Conservation (phyloP, 768 basidiomycete species). For the Heimioporus sp. region DNA sequence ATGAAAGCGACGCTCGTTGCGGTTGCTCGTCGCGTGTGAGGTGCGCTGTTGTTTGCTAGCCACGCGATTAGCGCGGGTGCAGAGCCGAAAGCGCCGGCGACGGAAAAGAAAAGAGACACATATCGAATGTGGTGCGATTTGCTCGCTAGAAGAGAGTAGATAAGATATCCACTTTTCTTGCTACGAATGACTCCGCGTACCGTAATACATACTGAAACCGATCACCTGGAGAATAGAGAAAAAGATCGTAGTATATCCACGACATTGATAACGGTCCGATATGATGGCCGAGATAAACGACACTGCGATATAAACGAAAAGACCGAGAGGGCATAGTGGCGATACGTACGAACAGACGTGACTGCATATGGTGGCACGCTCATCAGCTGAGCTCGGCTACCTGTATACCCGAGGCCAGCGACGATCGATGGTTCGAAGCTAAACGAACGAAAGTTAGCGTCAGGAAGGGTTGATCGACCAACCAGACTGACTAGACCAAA, state of each 20-base stretch:
- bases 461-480: conserved; percentile 3
- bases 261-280: conserved; percentile 53
- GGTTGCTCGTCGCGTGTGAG: conserved; percentile 56
- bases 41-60: conserved; percentile 60
- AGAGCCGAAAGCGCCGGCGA: conserved; percentile 47
- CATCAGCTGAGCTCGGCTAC: conserved; percentile 56
- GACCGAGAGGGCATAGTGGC: neutral
- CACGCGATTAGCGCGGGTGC: conserved; percentile 55
- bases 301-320: conserved; percentile 21
- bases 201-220: conserved; percentile 55
- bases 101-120: conserved; percentile 54
- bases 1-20: conserved; percentile 53
- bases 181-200: conserved; percentile 28
- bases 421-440: conserved; percentile 78
- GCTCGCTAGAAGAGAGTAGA: conserved; percentile 3
- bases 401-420: conserved; percentile 53
- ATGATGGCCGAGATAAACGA: conserved; percentile 41
- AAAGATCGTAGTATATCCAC: conserved; percentile 47
- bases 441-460: conserved; percentile 33
- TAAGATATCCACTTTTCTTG: neutral
- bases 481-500: conserved; percentile 22
- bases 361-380: conserved; percentile 54
- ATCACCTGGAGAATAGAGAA: conserved; percentile 42
- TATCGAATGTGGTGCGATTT: conserved; percentile 45
- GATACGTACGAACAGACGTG: conserved; percentile 44